Evolutionary conservation across 2,329 filamentous ascomycete species (phyloP).

Genomic region (Tolypocladium tundrense): DNA sequence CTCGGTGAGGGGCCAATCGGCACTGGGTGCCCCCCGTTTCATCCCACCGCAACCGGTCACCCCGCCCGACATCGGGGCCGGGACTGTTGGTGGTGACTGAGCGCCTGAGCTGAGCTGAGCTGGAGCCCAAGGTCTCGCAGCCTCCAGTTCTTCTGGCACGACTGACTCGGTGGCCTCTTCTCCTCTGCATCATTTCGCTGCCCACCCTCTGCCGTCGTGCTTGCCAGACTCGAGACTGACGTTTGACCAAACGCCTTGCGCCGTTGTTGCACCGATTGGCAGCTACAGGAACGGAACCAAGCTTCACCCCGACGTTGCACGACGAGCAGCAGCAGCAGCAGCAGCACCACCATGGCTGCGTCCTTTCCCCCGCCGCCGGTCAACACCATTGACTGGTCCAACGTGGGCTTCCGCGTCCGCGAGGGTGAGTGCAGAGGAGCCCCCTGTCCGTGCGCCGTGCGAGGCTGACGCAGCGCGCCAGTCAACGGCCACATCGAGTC

Average conservation of each 20-base stretch:
- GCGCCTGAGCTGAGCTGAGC: too few species aligned
- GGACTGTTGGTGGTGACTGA: neutral
- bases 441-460: neutral
- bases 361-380: slow-evolving; percentile 67
- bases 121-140: neutral
- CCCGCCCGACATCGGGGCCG: slow-evolving; percentile 3
- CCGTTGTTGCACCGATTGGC: neutral
- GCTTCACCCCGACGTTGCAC: neutral
- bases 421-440: slow-evolving; percentile 50
- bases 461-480: slow-evolving; percentile 18
- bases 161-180: neutral
- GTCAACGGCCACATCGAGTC: slow-evolving; percentile 94
- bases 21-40: neutral
- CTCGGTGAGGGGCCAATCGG: neutral
- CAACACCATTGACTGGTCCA: slow-evolving; percentile 82
- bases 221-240: neutral
- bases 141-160: neutral
- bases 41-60: neutral
- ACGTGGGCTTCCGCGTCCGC: slow-evolving; percentile 85
- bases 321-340: neutral
- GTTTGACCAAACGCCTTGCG: neutral
- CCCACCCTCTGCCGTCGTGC: neutral
- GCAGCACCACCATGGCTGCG: slow-evolving; percentile 30
- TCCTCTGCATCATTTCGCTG: neutral
- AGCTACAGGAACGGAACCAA: neutral